These are phyloP conservation scores for Piper longum DNA, from an alignment of 164 flowering plant genomes.

Conservation along the genomic window DNA sequence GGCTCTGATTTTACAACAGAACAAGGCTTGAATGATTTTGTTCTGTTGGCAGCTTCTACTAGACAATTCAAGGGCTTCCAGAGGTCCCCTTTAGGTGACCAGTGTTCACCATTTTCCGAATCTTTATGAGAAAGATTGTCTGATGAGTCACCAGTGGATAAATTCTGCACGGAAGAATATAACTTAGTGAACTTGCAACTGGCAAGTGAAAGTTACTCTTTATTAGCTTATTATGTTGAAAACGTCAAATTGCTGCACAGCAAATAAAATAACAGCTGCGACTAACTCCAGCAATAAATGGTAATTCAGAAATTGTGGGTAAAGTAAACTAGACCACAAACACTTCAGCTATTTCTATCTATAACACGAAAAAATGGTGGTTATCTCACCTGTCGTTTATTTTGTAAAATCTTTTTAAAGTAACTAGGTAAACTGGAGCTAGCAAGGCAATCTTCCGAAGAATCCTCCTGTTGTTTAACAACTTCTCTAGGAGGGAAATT, in stretches of 20 bases:
- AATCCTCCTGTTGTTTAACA: slow-evolving; percentile 40
- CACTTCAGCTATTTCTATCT: background rate
- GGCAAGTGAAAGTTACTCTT: background rate
- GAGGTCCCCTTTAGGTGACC: slow-evolving; percentile 56
- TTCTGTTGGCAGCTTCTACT: slow-evolving; percentile 85
- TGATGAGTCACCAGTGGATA: slow-evolving; percentile 37
- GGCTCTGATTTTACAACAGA: slow-evolving; percentile 33
- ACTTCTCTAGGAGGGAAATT: slow-evolving; percentile 33
- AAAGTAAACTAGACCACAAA: background rate
- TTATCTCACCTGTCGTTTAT: slow-evolving; percentile 46
- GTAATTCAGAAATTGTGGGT: background rate
- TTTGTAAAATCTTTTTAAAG: slow-evolving; percentile 26
- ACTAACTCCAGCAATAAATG: background rate
- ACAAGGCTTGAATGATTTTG: slow-evolving; percentile 45
- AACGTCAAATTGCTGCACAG: background rate
- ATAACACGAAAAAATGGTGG: background rate
- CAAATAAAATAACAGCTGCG: background rate
- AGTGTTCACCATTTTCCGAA: slow-evolving; percentile 26
- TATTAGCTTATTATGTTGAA: no score
- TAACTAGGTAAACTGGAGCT: slow-evolving; percentile 64
- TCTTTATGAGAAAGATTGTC: slow-evolving; percentile 21
- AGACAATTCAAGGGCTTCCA: slow-evolving; percentile 90
- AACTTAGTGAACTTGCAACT: background rate
- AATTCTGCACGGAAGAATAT: slow-evolving; percentile 24
- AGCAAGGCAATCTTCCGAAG: slow-evolving; percentile 29